A percentile compares a stretch with the other conserved stretches of the same genome.
These are phyloP conservation scores for Cryphonectria nitschkei DNA, from an alignment of 2,329 filamentous ascomycete genomes.

Conservation along the genomic window DNA sequence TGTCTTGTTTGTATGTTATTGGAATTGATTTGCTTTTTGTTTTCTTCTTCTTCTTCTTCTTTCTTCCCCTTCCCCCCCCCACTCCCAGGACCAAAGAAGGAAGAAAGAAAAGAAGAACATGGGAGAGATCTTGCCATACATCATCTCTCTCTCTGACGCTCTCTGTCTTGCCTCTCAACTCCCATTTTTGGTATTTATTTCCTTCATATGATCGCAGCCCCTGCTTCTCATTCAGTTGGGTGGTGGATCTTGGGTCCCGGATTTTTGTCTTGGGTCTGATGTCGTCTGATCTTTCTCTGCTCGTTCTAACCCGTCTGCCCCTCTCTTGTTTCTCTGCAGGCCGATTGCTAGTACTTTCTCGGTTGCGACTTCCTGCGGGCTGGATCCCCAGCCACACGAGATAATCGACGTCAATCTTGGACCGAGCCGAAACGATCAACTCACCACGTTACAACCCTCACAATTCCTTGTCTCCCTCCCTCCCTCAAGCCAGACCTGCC, in stretches of 20 bases:
- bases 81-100: too few relatives aligned
- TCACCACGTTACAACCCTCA: too few relatives aligned
- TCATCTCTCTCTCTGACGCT: too few relatives aligned
- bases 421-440: neutral
- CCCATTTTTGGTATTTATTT: neutral
- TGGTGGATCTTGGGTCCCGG: neutral
- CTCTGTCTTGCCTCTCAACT: too few relatives aligned
- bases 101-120: too few relatives aligned
- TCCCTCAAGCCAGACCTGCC: neutral
- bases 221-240: neutral
- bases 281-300: neutral
- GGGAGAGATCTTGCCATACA: neutral
- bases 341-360: neutral
- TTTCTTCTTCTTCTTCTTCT: neutral
- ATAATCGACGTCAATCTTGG: constrained; percentile 11
- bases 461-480: too few relatives aligned
- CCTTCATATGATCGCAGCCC: neutral
- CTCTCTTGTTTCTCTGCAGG: constrained; percentile 4
- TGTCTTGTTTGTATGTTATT: neutral
- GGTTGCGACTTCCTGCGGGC: constrained; percentile 8
- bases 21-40: neutral
- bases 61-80: neutral
- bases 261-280: neutral
- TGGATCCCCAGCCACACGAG: constrained; percentile 12
- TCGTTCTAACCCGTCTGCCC: constrained; percentile 2